Evolutionary conservation across 2,329 filamentous ascomycete species (phyloP), one percentile per base, ranked within the genome.

Genomic region (Penicillium sp.): DNA sequence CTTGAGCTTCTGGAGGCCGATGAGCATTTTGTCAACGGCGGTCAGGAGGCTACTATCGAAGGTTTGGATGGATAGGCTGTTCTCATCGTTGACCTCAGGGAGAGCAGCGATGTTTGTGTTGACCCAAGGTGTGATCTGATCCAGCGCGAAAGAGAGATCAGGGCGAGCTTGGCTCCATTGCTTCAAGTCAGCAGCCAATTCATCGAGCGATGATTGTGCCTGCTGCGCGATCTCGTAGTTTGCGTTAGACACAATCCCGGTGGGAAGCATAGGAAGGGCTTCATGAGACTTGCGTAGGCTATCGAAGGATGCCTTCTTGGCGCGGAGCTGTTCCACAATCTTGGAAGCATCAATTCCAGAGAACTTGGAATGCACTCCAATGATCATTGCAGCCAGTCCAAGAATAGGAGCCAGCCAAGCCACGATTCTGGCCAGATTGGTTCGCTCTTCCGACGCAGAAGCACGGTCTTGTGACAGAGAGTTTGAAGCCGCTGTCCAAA

Each of bases 11-110:
- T 97, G 91, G 45, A 96, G 81, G 1, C 89, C 87, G 35, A 93
- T 88, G 2, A 97, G 84, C 28, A 93, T 83, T 47, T 84, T 84
- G 71, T 96, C 89, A 44, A 88, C 83, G n/a, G 88, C 78, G 1
- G 74, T 82, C 36, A 89, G 82, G 1, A 91, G 72, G 4, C 80
- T 77, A 14, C 80, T 74, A 40, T 85, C 82, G 42, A 91, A 82
- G 0, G 74, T 69, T 17, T 80, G 66, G 22, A 79, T 57, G 46
- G 66, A 62, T 28, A 73, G 28, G 19, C 50, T 50, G 63, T 64
- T 45, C 37, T 58, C 48, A 47, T 64, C 48, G 50, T 64, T 42
- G 10, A 53, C 40, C 6, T 53, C 42, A 12, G 58, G 46, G 28
- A 58, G 22, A 9, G 56, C 50, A 33, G 59, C 57, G 3, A 63